These are phyloP conservation scores for Tympanopsis confertula DNA, from an alignment of 2,329 filamentous ascomycete genomes.

Conservation along the genomic window DNA sequence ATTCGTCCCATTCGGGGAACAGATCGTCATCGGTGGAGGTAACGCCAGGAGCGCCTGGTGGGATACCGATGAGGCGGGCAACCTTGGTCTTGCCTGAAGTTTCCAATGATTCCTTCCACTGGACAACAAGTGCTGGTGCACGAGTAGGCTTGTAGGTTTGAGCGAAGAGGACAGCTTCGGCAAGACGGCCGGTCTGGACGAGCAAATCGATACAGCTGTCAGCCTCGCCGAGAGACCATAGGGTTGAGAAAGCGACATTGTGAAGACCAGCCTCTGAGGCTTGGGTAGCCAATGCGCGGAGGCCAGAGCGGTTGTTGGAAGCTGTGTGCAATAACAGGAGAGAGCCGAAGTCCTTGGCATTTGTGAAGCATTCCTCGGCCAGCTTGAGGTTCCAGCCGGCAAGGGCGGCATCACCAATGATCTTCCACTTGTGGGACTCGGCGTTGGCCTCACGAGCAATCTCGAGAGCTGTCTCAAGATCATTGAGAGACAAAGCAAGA, in stretches of 20 bases:
- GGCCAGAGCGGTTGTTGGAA: conserved; percentile 65
- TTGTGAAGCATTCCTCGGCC: conserved; percentile 83
- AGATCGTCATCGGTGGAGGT: conserved; percentile 67
- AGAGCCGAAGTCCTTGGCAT: conserved; percentile 82
- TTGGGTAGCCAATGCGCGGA: conserved; percentile 60
- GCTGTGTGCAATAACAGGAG: conserved; percentile 80
- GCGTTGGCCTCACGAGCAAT: conserved; percentile 73
- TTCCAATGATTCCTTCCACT: conserved; percentile 78
- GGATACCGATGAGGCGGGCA: conserved; percentile 70
- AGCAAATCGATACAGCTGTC: conserved; percentile 73
- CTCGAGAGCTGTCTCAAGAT: conserved; percentile 74
- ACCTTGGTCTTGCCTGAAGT: conserved; percentile 78
- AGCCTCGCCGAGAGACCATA: conserved; percentile 78
- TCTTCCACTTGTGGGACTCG: conserved; percentile 99
- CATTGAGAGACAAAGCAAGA: conserved; percentile 69
- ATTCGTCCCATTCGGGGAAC: conserved; percentile 95
- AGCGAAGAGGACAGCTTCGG: conserved; percentile 82
- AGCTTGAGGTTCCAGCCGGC: conserved; percentile 75
- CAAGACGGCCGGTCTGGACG: conserved; percentile 63
- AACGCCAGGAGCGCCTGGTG: conserved; percentile 17
- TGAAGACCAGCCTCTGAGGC: conserved; percentile 69
- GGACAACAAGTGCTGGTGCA: conserved; percentile 51
- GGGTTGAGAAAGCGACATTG: conserved; percentile 84
- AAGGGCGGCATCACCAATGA: conserved; percentile 82
- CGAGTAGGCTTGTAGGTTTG: conserved; percentile 90